Conservation (phyloP, 345 rosid genomes). For the Corchorus olitorius region DNA sequence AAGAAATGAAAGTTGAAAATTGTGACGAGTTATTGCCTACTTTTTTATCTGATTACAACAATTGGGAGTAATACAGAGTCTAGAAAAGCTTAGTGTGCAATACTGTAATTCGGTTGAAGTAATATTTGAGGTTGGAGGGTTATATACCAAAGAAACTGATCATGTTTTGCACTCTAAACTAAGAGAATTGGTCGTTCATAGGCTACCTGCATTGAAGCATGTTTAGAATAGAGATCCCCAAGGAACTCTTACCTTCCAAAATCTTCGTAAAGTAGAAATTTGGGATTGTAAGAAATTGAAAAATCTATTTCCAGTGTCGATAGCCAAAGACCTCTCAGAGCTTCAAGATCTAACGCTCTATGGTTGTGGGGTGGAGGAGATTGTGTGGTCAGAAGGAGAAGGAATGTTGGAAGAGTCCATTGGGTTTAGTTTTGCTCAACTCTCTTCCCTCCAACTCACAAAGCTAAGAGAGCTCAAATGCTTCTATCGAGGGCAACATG, state of each 20-base stretch:
- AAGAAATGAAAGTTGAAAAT: not conserved
- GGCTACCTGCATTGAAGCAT: constrained; percentile 9
- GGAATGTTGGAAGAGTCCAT: not conserved
- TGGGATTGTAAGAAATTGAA: accelerated
- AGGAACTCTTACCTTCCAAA: not conserved
- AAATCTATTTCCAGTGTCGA: constrained; percentile 16
- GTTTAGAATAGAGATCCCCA: constrained; percentile 4
- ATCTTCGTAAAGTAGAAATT: not conserved
- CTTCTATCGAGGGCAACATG: constrained; percentile 15
- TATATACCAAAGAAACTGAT: too few relatives aligned
- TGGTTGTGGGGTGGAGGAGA: constrained; percentile 1
- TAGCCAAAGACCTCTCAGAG: constrained; percentile 23
- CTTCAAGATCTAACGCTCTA: not conserved
- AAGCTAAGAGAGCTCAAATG: not conserved
- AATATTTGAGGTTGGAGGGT: not conserved
- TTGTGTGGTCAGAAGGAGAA: constrained; percentile 3
- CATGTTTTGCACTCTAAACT: too few relatives aligned
- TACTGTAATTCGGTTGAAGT: not conserved
- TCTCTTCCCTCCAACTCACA: not conserved
- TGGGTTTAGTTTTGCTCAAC: constrained; percentile 12
- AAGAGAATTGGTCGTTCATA: too few relatives aligned
- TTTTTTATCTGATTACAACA: constrained; percentile 1
- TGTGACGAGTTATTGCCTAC: not conserved
- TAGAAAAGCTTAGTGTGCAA: not conserved
- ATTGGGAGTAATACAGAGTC: not conserved